These are phyloP conservation scores for Heimioporus retisporus DNA, from an alignment of 1,284 basidiomycete genomes.

Conservation along the genomic window DNA sequence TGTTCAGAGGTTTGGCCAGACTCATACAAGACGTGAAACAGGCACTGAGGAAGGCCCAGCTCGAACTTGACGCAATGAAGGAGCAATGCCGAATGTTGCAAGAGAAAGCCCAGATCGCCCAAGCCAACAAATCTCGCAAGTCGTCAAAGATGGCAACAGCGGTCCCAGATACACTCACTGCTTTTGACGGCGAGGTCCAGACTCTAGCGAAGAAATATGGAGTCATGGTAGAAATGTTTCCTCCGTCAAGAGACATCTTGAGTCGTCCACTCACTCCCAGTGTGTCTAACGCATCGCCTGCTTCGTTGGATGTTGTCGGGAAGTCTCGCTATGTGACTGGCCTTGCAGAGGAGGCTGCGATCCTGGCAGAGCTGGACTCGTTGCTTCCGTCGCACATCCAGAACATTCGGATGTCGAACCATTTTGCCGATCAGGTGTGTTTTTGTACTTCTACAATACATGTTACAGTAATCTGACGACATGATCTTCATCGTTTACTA, in stretches of 20 bases:
- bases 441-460: too few species aligned
- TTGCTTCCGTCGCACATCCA: neutral
- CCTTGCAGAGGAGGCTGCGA: neutral
- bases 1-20: too few species aligned
- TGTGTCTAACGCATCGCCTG: neutral
- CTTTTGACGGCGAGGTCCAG: neutral
- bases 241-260: neutral
- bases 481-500: neutral
- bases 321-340: neutral
- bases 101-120: too few species aligned
- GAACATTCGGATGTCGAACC: neutral
- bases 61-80: neutral
- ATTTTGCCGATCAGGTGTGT: neutral
- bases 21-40: neutral
- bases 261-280: neutral
- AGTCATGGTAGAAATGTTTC: neutral
- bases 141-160: too few species aligned
- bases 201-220: neutral
- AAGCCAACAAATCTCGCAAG: too few species aligned
- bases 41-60: neutral
- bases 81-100: neutral
- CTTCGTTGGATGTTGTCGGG: neutral
- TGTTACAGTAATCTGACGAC: too few species aligned
- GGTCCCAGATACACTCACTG: too few species aligned
- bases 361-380: neutral